Conservation (phyloP, 2,329 filamentous ascomycete species). For the Ophiobolus disseminans region DNA sequence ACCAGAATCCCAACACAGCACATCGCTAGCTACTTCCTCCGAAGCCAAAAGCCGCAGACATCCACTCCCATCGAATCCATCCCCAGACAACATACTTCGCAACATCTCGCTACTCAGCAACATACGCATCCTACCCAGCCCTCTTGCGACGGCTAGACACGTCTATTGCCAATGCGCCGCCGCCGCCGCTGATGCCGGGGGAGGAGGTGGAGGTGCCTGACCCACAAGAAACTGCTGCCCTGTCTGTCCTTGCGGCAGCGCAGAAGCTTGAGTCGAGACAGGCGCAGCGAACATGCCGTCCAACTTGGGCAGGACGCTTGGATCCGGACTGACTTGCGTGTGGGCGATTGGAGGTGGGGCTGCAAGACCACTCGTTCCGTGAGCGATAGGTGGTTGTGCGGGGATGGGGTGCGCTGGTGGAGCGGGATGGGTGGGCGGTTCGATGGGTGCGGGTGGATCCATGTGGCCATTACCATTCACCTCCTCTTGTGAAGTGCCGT, state of each 20-base stretch:
- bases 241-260: neutral
- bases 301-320: slow-evolving; percentile 14
- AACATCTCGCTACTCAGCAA: too few species aligned
- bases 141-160: too few species aligned
- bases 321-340: slow-evolving; percentile 9
- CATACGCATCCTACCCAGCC: too few species aligned
- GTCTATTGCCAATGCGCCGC: slow-evolving; percentile 29
- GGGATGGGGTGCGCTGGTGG: slow-evolving; percentile 7
- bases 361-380: too few species aligned
- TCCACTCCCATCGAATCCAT: too few species aligned
- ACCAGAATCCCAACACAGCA: too few species aligned
- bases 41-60: too few species aligned
- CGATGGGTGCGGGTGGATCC: too few species aligned
- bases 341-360: slow-evolving; percentile 8
- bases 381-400: slow-evolving; percentile 3
- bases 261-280: slow-evolving; percentile 29
- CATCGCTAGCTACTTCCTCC: too few species aligned
- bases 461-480: neutral
- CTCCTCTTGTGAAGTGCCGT: neutral
- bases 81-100: too few species aligned
- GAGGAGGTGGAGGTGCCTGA: neutral
- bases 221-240: slow-evolving; percentile 1
- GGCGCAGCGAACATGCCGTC: slow-evolving; percentile 28
- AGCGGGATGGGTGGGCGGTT: neutral
- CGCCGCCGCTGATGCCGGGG: neutral